These are phyloP conservation scores for Tinospora cordifolia DNA, from an alignment of 164 flowering plant genomes.

Conservation along the genomic window DNA sequence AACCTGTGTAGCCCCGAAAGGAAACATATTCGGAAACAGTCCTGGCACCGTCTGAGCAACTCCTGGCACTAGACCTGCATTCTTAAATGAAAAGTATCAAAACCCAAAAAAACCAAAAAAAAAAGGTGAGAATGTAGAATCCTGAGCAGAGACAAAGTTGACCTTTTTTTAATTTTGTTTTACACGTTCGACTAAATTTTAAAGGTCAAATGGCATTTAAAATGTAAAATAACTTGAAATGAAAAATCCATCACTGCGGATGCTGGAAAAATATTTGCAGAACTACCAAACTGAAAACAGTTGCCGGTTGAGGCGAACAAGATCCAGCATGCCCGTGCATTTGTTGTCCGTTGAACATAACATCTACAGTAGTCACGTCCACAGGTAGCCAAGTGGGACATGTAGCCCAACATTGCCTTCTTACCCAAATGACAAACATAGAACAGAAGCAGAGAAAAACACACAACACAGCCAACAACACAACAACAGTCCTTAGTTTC, in stretches of 20 bases:
- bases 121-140: conserved; percentile 3
- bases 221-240: conserved; percentile 26
- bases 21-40: conserved; percentile 43
- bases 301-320: conserved; percentile 57
- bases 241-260: conserved; percentile 41
- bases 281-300: conserved; percentile 58
- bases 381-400: conserved; percentile 56
- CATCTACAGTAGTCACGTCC: conserved; percentile 45
- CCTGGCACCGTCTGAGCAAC: conserved; percentile 43
- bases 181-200: conserved; percentile 9
- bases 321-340: conserved; percentile 60
- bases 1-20: conserved; percentile 54
- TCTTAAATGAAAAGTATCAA: conserved; percentile 11
- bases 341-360: conserved; percentile 51
- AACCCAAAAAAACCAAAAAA: not conserved
- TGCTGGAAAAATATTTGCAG: conserved; percentile 42
- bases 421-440: conserved; percentile 51
- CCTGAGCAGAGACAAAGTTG: conserved; percentile 7
- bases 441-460: conserved; percentile 57
- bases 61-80: conserved; percentile 46
- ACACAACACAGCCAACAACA: conserved; percentile 79
- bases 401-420: conserved; percentile 71
- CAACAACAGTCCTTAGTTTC: conserved; percentile 61
- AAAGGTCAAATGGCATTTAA: conserved; percentile 19
- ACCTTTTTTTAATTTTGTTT: not conserved